Evolutionary conservation across 177 flowering plant species (phyloP).

Genomic region (Telopea speciosissima): DNA sequence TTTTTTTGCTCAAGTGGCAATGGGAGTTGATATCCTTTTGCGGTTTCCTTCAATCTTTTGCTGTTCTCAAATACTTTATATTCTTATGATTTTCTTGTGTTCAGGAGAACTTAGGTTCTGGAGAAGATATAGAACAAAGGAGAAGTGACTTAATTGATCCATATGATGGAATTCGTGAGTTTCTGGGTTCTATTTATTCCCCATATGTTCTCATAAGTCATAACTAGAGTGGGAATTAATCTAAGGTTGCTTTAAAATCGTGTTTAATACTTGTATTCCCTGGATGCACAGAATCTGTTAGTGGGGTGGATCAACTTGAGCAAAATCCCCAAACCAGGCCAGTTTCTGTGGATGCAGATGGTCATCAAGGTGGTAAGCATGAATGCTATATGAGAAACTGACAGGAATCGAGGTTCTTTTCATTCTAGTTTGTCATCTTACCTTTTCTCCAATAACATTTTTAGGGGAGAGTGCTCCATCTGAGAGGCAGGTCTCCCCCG

Average conservation of each 20-base stretch:
- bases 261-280: not conserved
- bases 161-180: constrained; percentile 45
- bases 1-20: no score
- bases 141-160: constrained; percentile 25
- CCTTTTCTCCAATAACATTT: constrained; percentile 29
- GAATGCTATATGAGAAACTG: constrained; percentile 30
- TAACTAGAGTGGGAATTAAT: not conserved
- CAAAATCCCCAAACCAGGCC: constrained; percentile 34
- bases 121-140: constrained; percentile 28
- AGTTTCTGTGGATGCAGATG: constrained; percentile 33
- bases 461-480: constrained; percentile 67
- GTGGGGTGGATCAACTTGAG: constrained; percentile 44
- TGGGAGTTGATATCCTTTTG: no score
- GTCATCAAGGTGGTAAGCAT: constrained; percentile 64
- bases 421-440: constrained; percentile 41
- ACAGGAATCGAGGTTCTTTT: constrained; percentile 22
- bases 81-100: not conserved
- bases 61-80: not conserved
- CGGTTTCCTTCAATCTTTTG: no score
- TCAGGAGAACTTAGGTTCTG: constrained; percentile 34
- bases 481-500: constrained; percentile 76
- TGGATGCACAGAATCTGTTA: constrained; percentile 33
- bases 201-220: not conserved
- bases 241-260: not conserved
- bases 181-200: constrained; percentile 5